Conservation (phyloP, 2,329 filamentous ascomycete species). For the Podosphaera aphanis region DNA sequence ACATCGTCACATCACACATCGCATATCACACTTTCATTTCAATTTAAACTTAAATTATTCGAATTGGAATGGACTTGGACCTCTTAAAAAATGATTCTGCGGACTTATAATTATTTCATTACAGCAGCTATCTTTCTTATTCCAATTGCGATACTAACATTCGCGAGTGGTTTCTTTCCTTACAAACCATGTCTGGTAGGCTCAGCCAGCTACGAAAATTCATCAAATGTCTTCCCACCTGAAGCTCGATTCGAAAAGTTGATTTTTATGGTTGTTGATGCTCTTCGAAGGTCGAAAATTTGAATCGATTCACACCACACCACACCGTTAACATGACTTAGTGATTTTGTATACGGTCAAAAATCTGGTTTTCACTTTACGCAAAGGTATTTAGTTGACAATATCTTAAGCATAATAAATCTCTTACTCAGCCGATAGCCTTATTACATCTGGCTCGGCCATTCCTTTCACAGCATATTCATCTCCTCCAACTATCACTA, state of each 20-base stretch:
- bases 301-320: too few species aligned
- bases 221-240: constrained; percentile 31
- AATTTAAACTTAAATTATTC: too few species aligned
- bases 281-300: constrained; percentile 48
- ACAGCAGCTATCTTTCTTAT: constrained; percentile 53
- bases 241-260: constrained; percentile 63
- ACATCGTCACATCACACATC: too few species aligned
- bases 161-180: constrained; percentile 85
- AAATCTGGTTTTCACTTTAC: constrained; percentile 69
- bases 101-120: constrained; percentile 19
- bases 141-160: constrained; percentile 48
- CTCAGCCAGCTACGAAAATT: constrained; percentile 42
- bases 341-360: constrained; percentile 77
- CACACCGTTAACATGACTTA: constrained; percentile 16
- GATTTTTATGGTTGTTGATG: constrained; percentile 95
- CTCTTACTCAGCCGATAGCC: constrained; percentile 6
- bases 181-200: constrained; percentile 88
- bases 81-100: too few species aligned
- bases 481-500: constrained; percentile 89
- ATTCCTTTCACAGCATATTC: constrained; percentile 90
- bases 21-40: too few species aligned
- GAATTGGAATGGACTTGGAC: too few species aligned
- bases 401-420: constrained; percentile 4
- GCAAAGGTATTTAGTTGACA: constrained; percentile 41
- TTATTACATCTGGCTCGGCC: constrained; percentile 43